Evolutionary conservation across 2,329 filamentous ascomycete genomes (phyloP).

Genomic region (Penicillium brasilianum): DNA sequence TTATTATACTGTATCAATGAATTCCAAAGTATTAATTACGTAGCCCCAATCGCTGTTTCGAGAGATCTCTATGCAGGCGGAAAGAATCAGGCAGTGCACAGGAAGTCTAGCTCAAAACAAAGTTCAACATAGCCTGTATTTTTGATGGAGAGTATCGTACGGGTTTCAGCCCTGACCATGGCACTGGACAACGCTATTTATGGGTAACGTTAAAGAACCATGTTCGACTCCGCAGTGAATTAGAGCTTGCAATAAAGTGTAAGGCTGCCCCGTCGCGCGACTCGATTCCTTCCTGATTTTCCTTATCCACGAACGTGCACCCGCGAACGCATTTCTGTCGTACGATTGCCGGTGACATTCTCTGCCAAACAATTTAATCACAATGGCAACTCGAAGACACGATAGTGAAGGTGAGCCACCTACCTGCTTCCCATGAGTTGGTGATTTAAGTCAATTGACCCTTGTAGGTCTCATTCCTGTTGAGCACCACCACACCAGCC

Average conservation of each 20-base stretch:
- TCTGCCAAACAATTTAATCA: neutral
- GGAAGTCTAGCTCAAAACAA: neutral
- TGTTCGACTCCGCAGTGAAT: neutral
- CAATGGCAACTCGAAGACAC: neutral
- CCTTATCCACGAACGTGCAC: neutral
- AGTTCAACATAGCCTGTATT: neutral
- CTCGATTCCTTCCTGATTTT: neutral
- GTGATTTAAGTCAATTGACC: neutral
- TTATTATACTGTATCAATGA: too few species aligned
- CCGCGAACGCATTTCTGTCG: neutral
- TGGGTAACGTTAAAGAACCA: neutral
- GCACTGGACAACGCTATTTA: slow-evolving; percentile 8
- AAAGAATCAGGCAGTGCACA: slow-evolving; percentile 5
- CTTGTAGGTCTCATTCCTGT: slow-evolving; percentile 23
- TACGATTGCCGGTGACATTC: neutral
- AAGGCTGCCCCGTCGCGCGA: slow-evolving; percentile 5
- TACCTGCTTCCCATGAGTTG: neutral
- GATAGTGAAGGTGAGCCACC: slow-evolving; percentile 16
- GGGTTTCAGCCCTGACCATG: neutral
- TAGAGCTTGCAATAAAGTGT: slow-evolving; percentile 13
- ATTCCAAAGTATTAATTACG: neutral
- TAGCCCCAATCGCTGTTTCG: neutral
- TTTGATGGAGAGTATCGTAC: neutral
- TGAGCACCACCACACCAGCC: slow-evolving; percentile 5
- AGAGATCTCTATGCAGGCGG: neutral